Evolutionary conservation across 257 asterid genomes (phyloP).

Genomic region (Penstemon newberryi): DNA sequence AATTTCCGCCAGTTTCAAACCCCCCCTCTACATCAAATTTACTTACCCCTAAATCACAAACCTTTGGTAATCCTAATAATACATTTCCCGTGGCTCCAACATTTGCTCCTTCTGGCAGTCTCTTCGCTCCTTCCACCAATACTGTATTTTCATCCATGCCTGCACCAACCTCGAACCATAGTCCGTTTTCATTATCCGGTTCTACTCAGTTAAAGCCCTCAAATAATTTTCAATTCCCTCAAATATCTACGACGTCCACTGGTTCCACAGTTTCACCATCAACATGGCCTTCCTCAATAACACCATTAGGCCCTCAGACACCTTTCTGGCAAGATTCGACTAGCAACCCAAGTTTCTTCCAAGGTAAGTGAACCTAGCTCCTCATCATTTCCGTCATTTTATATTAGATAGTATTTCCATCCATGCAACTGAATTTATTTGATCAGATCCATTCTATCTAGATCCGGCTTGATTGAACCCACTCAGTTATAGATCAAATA

Average conservation of each 20-base stretch:
- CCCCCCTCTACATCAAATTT: slow-evolving; percentile 1
- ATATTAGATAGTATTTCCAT: background rate
- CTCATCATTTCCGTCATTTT: background rate
- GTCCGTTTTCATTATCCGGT: background rate
- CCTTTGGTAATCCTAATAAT: slow-evolving; percentile 19
- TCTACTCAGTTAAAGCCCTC: background rate
- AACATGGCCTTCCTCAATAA: background rate
- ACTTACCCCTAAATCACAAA: slow-evolving; percentile 19
- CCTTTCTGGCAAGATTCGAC: background rate
- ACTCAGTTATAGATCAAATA: too few relatives aligned
- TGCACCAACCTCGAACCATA: background rate
- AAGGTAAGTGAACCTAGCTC: slow-evolving; percentile 5
- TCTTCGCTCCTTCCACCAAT: background rate
- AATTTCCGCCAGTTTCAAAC: background rate
- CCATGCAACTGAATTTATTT: background rate
- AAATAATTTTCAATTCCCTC: background rate
- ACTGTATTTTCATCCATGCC: background rate
- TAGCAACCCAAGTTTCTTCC: background rate
- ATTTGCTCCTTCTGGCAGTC: too few relatives aligned
- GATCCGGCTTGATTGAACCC: too few relatives aligned
- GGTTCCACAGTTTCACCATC: background rate
- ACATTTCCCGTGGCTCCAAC: background rate
- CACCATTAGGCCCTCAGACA: background rate
- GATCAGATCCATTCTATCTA: too few relatives aligned
- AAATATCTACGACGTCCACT: background rate